A percentile compares a stretch with the other conserved stretches of the same genome.
Evolutionary conservation across 1,284 basidiomycete genomes (phyloP).

Genomic region (Sphagnurus paluster): DNA sequence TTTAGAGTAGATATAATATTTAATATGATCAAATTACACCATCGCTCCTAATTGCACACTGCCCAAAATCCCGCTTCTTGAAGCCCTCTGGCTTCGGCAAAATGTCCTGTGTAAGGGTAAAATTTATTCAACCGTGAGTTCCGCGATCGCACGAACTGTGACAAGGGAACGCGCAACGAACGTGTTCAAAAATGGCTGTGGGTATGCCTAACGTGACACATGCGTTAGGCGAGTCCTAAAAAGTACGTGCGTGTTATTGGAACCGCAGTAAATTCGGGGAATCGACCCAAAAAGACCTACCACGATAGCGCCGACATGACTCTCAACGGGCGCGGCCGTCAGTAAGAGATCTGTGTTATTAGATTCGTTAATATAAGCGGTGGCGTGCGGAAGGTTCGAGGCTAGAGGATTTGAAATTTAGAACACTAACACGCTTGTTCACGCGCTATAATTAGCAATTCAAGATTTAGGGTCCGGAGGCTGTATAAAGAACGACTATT

Average conservation of each 20-base stretch:
- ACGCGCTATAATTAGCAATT: conserved; percentile 46
- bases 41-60: conserved; percentile 68
- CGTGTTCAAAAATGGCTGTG: conserved; percentile 72
- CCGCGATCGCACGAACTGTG: no score
- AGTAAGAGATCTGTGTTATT: conserved; percentile 60
- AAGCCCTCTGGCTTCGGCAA: conserved; percentile 62
- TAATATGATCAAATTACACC: conserved; percentile 44
- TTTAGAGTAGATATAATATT: no score
- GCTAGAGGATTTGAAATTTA: conserved; percentile 5
- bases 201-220: conserved; percentile 75
- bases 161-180: conserved; percentile 29
- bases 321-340: conserved; percentile 75
- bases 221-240: conserved; percentile 72
- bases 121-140: background rate
- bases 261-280: background rate
- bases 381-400: background rate
- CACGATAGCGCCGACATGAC: conserved; percentile 73
- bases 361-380: background rate
- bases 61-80: conserved; percentile 56
- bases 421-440: conserved; percentile 63
- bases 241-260: background rate
- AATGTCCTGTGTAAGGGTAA: conserved; percentile 12
- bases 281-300: conserved; percentile 47
- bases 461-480: background rate
- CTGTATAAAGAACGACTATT: background rate